Base-by-base conservation (phyloP, 371 early-diverging fungal species). In the Mucor mucedo region DNA sequence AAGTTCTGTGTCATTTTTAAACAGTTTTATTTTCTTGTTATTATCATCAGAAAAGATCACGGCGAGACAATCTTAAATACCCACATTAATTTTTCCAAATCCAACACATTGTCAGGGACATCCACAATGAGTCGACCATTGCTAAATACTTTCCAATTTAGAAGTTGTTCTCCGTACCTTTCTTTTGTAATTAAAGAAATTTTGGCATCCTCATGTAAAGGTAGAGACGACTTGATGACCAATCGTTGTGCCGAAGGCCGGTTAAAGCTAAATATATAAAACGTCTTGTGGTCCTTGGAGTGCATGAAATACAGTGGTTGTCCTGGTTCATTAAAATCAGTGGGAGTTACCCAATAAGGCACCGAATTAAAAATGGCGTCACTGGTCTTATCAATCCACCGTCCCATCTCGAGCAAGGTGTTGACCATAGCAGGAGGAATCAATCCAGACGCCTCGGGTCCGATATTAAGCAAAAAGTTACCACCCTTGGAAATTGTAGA, bases 401-500 rank as follows among this genome's bases (percentile, higher is more conserved):
- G 33, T 2, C 71, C 75, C 0, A 71, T 75, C 1, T 62, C 55
- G 8, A 16, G 28, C 35, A 75, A 29, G 2, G 60, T 59, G 0
- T 63, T 41, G 14, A 27, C 39, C 71, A 75, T 71, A 4, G 58
- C 58, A 21, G 44, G 16, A 7, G 71, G 69, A 0, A 76, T 48
- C 3, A 21, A 39, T 1, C 77, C 77, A 0, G 69, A 58, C 2
- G 58, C 55, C 16, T 70, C 69, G 0, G 77, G 77, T 2, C 77
- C 73, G 30, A 76, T 71, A 27, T 71, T 73, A 1, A 76, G 58
- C 33, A 76, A 45, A n/a, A 72, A 69, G 45, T 76, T 76, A 27
- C 77, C 77, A 5, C 73, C 77, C 44, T 69, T 70, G 5, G 71
- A 39, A 5, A 68, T 63, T 2, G 61, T 63, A 41, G 69, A 62